A percentile compares a stretch with the other conserved stretches of the same genome.
Evolutionary conservation across 257 asterid genomes (phyloP).

Genomic region (Solanum clarkiae): DNA sequence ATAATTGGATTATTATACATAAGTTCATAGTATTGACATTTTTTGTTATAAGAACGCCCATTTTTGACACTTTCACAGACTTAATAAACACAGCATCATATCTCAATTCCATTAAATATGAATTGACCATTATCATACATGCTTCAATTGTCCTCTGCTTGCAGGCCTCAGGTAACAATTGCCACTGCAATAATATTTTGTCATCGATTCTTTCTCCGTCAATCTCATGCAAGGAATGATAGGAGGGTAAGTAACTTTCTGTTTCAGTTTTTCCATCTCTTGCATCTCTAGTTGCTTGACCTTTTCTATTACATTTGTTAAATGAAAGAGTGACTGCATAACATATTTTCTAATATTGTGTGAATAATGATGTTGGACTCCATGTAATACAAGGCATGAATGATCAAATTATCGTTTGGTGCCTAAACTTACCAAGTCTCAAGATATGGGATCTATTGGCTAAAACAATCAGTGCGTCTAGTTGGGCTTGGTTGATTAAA

Average conservation of each 20-base stretch:
- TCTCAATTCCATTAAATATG: background rate
- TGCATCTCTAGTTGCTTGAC: background rate
- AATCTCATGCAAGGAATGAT: constrained; percentile 79
- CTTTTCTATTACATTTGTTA: background rate
- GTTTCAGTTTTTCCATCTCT: background rate
- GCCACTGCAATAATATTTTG: constrained; percentile 94
- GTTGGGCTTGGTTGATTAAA: background rate
- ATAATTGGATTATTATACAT: background rate
- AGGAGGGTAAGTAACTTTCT: constrained; percentile 55
- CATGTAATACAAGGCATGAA: background rate
- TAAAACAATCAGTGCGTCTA: background rate
- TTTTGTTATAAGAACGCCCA: background rate
- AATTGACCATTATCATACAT: background rate
- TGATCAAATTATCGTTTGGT: background rate
- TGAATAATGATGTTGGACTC: background rate
- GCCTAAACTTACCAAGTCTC: background rate
- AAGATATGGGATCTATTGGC: background rate
- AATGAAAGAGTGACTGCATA: background rate
- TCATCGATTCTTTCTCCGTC: constrained; percentile 93
- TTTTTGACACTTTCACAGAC: background rate
- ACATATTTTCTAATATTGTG: background rate
- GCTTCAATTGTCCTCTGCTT: constrained; percentile 7
- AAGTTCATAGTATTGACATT: background rate
- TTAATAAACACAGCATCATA: background rate
- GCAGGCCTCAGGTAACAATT: constrained; percentile 98